Evolutionary conservation across 2,329 filamentous ascomycete species (phyloP), one percentile per base, ranked within the genome.

Genomic region (Anthostomella pinea): DNA sequence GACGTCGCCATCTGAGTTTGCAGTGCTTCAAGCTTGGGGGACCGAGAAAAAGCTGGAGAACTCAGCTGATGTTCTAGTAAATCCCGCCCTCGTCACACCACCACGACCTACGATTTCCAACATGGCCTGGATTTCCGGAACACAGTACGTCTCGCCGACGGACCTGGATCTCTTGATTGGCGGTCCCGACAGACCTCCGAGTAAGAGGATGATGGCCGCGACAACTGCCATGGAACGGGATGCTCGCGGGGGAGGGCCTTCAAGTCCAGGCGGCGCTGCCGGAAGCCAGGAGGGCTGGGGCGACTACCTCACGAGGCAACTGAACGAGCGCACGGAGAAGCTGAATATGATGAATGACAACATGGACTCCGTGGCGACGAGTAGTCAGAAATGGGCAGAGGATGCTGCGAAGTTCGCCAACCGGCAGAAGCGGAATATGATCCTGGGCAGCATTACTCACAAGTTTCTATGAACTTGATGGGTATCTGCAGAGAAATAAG

Each of bases 111-210:
- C 89, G 0, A 98, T 98, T 42, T 94, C 87, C 14, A 95, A 94
- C 54, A 65, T 98, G 23, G 89, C 97, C 64, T 98, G 93, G 93
- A 88, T 98, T 34, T 85, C 89, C 0, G 93, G 93, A 4, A 97
- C 91, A 1, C 91, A 96, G 62, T 85, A 94, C 52, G 77, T 98
- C 29, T 88, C 87, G 2, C 84, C 87, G 0, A 73, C 82, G 2
- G 93, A 98, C 54, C 80, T 98, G 55, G 93, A 97, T 56, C 66
- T 95, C 2, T 70, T 98, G 2, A 93, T 98, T 41, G 88, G 91
- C 33, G 91, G 91, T 0, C 83, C 89, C 2, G 85, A 93, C 54
- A 79, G 93, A 3, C 93, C 91, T 3, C 83, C 88, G 1, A 93
- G 86, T 42, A 94, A 94, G 64, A 80, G 85, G 22, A 94, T 94